Percentiles rank a stretch among this genome's conserved stretches.
These are phyloP conservation scores for Cyclocybe aegerita DNA, from an alignment of 768 basidiomycete genomes.

Conservation along the genomic window DNA sequence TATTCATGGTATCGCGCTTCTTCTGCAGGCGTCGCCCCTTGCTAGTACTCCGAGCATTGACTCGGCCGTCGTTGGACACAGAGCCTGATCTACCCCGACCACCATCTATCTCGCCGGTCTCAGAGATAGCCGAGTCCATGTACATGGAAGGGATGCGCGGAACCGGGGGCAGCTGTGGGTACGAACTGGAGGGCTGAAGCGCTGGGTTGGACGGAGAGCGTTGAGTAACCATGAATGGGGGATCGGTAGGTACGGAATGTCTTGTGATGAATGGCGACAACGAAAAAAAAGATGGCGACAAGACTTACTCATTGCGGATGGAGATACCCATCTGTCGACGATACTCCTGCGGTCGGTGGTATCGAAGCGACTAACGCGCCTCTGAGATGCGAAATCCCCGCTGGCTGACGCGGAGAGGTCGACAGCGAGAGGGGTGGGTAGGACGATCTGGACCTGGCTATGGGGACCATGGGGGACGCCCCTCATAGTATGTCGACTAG, in stretches of 20 bases:
- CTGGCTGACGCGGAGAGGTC: neutral
- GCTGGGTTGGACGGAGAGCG: neutral
- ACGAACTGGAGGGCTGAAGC: neutral
- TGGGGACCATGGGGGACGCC: constrained; percentile 63
- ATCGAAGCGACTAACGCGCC: constrained; percentile 3
- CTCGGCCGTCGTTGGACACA: too few species aligned
- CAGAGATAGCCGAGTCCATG: neutral
- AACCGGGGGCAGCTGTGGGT: constrained; percentile 12
- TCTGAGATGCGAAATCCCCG: neutral
- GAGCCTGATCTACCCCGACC: too few species aligned
- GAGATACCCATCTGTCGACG: constrained; percentile 26
- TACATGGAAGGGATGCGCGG: constrained; percentile 16
- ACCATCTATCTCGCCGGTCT: constrained; percentile 1
- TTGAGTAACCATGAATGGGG: neutral
- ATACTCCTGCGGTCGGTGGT: constrained; percentile 18
- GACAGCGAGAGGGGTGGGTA: constrained; percentile 64
- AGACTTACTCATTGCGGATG: constrained; percentile 8
- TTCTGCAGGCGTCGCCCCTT: neutral
- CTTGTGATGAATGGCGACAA: too few species aligned
- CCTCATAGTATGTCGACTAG: constrained; percentile 40
- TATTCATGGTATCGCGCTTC: too few species aligned
- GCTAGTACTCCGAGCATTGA: neutral
- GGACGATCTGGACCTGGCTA: constrained; percentile 63
- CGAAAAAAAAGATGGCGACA: neutral
- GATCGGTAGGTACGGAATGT: too few species aligned